Percentiles rank a stretch among this genome's conserved stretches.
Conservation (phyloP, 352 stramenopile species). For the Phytophthora podocarpi region DNA sequence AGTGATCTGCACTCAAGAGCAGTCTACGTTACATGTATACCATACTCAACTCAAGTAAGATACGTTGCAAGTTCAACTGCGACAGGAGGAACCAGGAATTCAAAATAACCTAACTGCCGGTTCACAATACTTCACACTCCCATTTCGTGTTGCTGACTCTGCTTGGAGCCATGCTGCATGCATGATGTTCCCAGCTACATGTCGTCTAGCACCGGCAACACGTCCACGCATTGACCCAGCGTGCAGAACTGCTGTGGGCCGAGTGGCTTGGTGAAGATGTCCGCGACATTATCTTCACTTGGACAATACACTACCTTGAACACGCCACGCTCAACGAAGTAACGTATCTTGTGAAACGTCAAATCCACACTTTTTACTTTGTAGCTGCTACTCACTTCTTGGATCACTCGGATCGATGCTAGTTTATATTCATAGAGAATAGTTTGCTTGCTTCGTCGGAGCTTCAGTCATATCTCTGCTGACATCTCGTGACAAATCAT, state of each 20-base stretch:
- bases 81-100: not conserved
- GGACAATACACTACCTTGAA: conserved; percentile 11
- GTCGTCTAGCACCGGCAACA: not conserved
- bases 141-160: no score
- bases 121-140: not conserved
- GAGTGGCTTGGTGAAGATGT: conserved; percentile 10
- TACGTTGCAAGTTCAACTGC: not conserved
- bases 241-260: conserved; percentile 6
- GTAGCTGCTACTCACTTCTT: not conserved
- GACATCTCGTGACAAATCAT: conserved; percentile 17
- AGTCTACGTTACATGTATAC: no score
- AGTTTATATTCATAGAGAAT: conserved; percentile 10
- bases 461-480: not conserved
- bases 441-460: not conserved
- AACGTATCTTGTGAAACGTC: conserved; percentile 15
- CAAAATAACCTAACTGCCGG: conserved; percentile 1
- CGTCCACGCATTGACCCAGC: not conserved
- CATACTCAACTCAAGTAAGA: no score
- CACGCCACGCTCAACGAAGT: conserved; percentile 1
- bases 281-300: not conserved
- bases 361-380: conserved; percentile 5
- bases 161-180: no score
- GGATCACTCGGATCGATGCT: conserved; percentile 9
- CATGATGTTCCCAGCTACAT: no score
- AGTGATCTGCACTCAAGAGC: no score